Evolutionary conservation across 2,329 filamentous ascomycete species (phyloP).

Genomic region (Colletotrichum lentis): DNA sequence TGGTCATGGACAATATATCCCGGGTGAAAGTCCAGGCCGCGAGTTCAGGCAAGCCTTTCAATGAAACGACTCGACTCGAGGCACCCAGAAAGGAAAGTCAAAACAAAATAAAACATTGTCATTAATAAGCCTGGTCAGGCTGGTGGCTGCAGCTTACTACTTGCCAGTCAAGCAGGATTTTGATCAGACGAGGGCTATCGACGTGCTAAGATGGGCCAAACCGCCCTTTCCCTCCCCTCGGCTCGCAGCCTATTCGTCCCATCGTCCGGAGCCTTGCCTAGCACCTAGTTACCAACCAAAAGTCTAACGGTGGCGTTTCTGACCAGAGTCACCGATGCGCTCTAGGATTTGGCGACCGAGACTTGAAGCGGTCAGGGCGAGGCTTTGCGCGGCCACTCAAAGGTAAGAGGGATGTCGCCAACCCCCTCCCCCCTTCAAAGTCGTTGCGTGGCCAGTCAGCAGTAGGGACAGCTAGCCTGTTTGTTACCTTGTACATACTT

Average conservation of each 20-base stretch:
- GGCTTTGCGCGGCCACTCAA: slow-evolving; percentile 24
- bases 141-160: neutral
- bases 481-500: slow-evolving; percentile 16
- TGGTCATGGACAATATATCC: neutral
- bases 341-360: slow-evolving; percentile 31
- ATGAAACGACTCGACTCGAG: slow-evolving; percentile 13
- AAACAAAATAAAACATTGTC: neutral
- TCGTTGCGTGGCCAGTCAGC: neutral
- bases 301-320: slow-evolving; percentile 12
- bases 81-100: neutral
- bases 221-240: slow-evolving; percentile 8
- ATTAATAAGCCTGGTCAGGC: neutral
- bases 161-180: slow-evolving; percentile 10
- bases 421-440: neutral
- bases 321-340: slow-evolving; percentile 22
- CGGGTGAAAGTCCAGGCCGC: neutral
- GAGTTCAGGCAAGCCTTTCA: neutral
- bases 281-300: slow-evolving; percentile 13
- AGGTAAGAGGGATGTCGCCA: slow-evolving; percentile 6
- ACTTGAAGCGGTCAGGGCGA: slow-evolving; percentile 37
- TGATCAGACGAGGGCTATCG: slow-evolving; percentile 14
- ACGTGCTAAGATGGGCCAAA: slow-evolving; percentile 20
- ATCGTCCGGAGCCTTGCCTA: slow-evolving; percentile 19
- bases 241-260: slow-evolving; percentile 32
- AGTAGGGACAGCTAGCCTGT: neutral